phyloP scores from a whole-genome alignment of 352 stramenopile species.

The Peronospora destructor region DNA sequence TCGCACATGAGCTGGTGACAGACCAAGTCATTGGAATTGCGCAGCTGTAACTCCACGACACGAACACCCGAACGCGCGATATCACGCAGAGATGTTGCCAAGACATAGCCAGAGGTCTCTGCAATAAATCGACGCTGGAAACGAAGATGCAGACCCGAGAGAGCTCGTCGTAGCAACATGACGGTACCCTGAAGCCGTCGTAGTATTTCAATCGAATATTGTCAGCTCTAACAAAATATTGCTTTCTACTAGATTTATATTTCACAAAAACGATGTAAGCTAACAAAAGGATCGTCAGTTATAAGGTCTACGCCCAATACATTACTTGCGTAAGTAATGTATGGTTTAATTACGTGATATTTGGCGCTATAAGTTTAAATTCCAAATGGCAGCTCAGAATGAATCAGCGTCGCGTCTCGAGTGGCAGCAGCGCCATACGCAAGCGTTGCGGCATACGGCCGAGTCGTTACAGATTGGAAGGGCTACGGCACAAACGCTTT shows the following conservation, averaged over 20 bases:
- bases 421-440: constrained; percentile 36
- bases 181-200: too few species aligned
- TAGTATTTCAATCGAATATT: too few species aligned
- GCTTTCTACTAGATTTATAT: too few species aligned
- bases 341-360: too few species aligned
- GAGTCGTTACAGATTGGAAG: constrained; percentile 46
- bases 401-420: neutral
- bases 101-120: neutral
- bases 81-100: constrained; percentile 48
- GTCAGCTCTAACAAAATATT: too few species aligned
- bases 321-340: too few species aligned
- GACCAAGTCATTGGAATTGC: constrained; percentile 77
- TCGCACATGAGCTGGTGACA: constrained; percentile 91
- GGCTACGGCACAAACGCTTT: constrained; percentile 51
- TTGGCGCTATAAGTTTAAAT: too few species aligned
- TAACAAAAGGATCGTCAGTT: too few species aligned
- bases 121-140: constrained; percentile 6
- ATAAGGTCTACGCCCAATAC: too few species aligned
- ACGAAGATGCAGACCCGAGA: neutral
- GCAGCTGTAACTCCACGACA: constrained; percentile 60
- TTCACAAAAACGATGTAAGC: too few species aligned
- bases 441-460: constrained; percentile 46
- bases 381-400: too few species aligned
- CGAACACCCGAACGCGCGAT: constrained; percentile 44
- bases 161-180: constrained; percentile 6